A percentile compares a stretch with the other conserved stretches of the same genome.
These are phyloP conservation scores for Neoboletus subvelutipes DNA, from an alignment of 768 basidiomycete genomes.

Conservation along the genomic window DNA sequence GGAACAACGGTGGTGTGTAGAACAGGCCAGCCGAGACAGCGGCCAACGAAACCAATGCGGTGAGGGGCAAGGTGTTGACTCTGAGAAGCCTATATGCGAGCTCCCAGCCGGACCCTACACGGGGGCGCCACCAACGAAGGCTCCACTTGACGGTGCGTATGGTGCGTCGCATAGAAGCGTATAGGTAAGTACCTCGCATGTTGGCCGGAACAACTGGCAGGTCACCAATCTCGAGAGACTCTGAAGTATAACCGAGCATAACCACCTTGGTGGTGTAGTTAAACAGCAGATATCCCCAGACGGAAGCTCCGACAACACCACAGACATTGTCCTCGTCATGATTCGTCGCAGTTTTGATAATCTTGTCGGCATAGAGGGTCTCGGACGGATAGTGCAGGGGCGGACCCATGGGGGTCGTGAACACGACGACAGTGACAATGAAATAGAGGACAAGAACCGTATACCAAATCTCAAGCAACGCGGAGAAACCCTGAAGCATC, in stretches of 20 bases:
- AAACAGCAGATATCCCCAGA: constrained; percentile 60
- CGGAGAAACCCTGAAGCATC: constrained; percentile 21
- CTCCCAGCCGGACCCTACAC: constrained; percentile 61
- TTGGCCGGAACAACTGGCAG: constrained; percentile 75
- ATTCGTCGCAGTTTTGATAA: constrained; percentile 56
- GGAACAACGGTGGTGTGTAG: constrained; percentile 63
- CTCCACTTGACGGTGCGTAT: constrained; percentile 50
- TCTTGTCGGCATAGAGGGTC: constrained; percentile 73
- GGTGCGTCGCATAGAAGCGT: constrained; percentile 59
- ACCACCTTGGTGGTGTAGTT: constrained; percentile 87
- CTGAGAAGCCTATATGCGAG: constrained; percentile 61
- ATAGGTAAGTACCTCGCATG: constrained; percentile 69
- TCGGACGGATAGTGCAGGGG: constrained; percentile 71
- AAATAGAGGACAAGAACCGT: constrained; percentile 50
- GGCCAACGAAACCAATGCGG: constrained; percentile 49
- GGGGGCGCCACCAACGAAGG: constrained; percentile 58
- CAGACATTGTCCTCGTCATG: constrained; percentile 74
- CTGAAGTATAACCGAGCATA: constrained; percentile 72
- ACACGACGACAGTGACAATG: constrained; percentile 41
- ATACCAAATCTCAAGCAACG: constrained; percentile 48
- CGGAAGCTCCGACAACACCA: constrained; percentile 50
- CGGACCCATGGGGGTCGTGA: constrained; percentile 69
- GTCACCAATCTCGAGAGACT: constrained; percentile 82
- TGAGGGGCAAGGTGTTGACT: constrained; percentile 49
- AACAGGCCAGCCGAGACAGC: constrained; percentile 58